phyloP scores from a whole-genome alignment of 2,329 filamentous ascomycete genomes.

The Verticillium nonalfalfae region DNA sequence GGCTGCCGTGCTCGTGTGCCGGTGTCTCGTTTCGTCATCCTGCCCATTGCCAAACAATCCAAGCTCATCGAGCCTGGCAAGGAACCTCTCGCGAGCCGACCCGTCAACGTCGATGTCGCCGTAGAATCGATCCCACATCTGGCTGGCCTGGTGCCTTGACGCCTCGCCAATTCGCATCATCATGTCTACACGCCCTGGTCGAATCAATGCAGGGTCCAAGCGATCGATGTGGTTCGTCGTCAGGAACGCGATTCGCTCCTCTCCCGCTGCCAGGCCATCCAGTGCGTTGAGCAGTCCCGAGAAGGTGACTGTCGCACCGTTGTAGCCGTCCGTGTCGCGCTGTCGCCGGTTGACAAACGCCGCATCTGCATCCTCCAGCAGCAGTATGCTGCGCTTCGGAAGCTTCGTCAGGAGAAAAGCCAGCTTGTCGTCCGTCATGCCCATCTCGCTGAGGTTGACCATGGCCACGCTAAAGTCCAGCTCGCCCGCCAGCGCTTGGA shows the following conservation, averaged over 20 bases:
- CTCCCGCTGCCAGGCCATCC: constrained; percentile 89
- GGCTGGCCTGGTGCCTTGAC: constrained; percentile 72
- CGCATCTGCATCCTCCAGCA: constrained; percentile 87
- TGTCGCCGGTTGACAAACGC: constrained; percentile 79
- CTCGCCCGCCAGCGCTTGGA: constrained; percentile 89
- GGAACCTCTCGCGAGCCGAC: constrained; percentile 59
- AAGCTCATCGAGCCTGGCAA: constrained; percentile 61
- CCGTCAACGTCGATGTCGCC: constrained; percentile 67
- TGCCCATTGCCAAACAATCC: constrained; percentile 59
- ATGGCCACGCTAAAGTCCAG: constrained; percentile 90
- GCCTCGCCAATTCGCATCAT: constrained; percentile 85
- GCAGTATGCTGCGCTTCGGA: constrained; percentile 71
- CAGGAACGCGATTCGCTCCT: constrained; percentile 88
- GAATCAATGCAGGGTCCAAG: constrained; percentile 80
- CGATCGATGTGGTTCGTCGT: constrained; percentile 93
- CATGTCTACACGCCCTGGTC: constrained; percentile 91
- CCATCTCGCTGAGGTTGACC: constrained; percentile 83
- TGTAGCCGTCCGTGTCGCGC: constrained; percentile 75
- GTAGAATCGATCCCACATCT: constrained; percentile 95
- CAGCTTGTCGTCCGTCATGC: constrained; percentile 82
- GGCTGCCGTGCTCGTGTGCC: constrained; percentile 75
- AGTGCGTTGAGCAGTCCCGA: constrained; percentile 81
- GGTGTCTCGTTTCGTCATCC: constrained; percentile 37
- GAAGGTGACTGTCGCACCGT: constrained; percentile 85
- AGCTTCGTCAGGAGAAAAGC: constrained; percentile 82